A percentile compares a stretch with the other conserved stretches of the same genome.
phyloP scores from a whole-genome alignment of 2,329 filamentous ascomycete genomes.

The Aspergillus pseudoterreus region DNA sequence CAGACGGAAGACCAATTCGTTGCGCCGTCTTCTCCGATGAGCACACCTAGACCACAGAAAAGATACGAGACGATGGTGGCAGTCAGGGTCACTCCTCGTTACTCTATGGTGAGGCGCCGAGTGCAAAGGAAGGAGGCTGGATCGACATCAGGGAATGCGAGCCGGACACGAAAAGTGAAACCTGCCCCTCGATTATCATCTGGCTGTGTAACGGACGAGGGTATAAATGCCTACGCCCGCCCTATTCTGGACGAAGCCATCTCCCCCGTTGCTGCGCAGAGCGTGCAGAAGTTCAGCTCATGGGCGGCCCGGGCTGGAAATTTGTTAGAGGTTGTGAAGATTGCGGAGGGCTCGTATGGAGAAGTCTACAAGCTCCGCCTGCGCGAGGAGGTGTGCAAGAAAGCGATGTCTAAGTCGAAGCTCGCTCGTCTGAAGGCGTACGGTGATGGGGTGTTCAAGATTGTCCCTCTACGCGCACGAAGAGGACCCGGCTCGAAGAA shows the following conservation, averaged over 20 bases:
- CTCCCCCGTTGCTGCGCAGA: slow-evolving; percentile 31
- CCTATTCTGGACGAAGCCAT: slow-evolving; percentile 36
- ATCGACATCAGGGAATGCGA: neutral
- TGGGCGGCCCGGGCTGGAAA: slow-evolving; percentile 38
- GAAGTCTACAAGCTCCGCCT: slow-evolving; percentile 59
- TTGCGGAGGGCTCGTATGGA: slow-evolving; percentile 64
- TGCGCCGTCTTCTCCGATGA: neutral
- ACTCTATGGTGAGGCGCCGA: neutral
- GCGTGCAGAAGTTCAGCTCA: slow-evolving; percentile 36
- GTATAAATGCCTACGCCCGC: slow-evolving; percentile 32
- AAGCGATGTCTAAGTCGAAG: slow-evolving; percentile 34
- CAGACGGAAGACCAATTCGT: neutral
- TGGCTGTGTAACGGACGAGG: slow-evolving; percentile 30
- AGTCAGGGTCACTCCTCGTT: slow-evolving; percentile 20
- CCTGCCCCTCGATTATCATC: slow-evolving; percentile 25
- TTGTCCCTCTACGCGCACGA: slow-evolving; percentile 44
- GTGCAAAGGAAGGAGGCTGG: neutral
- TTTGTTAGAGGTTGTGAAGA: slow-evolving; percentile 51
- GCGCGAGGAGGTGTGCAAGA: slow-evolving; percentile 33
- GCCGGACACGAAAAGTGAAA: slow-evolving; percentile 17
- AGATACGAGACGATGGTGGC: slow-evolving; percentile 25
- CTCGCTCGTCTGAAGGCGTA: slow-evolving; percentile 37
- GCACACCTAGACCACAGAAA: slow-evolving; percentile 3
- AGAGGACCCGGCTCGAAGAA: slow-evolving; percentile 40
- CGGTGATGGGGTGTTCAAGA: slow-evolving; percentile 46